These are phyloP conservation scores for Groenewaldozyma tartarivorans DNA, from an alignment of 805 yeast genomes.

Conservation along the genomic window DNA sequence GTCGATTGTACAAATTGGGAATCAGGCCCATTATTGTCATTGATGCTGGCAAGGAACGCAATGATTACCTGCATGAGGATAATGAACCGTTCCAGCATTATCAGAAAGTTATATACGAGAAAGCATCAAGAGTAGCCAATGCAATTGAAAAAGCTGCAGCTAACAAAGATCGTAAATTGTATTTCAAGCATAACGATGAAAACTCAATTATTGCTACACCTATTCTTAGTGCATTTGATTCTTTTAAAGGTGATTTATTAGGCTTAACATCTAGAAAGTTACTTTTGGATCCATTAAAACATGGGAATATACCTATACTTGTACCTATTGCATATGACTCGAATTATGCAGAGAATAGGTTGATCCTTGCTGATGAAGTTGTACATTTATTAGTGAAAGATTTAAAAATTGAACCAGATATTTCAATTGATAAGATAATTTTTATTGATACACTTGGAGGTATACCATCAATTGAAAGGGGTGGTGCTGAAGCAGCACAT, in stretches of 20 bases:
- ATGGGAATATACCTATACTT: conserved; percentile 39
- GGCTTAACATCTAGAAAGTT: conserved; percentile 29
- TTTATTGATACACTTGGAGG: conserved; percentile 82
- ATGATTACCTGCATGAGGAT: conserved; percentile 16
- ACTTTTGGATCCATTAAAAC: conserved; percentile 34
- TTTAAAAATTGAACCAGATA: conserved; percentile 16
- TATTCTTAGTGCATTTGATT: neutral
- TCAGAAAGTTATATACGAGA: conserved; percentile 16
- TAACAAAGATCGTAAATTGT: conserved; percentile 26
- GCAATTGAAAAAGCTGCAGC: conserved; percentile 15
- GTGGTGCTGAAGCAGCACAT: conserved; percentile 58
- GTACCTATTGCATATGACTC: conserved; percentile 63
- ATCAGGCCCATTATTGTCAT: conserved; percentile 62
- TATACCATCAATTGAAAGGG: conserved; percentile 76
- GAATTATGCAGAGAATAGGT: conserved; percentile 32
- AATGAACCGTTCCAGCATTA: conserved; percentile 21
- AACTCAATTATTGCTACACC: neutral
- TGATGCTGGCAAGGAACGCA: conserved; percentile 32
- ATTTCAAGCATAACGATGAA: conserved; percentile 28
- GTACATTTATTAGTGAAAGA: conserved; percentile 32
- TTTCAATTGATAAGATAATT: conserved; percentile 70
- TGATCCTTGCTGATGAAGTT: conserved; percentile 33
- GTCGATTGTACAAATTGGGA: conserved; percentile 52
- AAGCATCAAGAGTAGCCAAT: conserved; percentile 12
- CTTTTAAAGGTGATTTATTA: conserved; percentile 3